Conservation (phyloP, 2,329 filamentous ascomycete genomes). For the Neopestalotiopsis rosae region DNA sequence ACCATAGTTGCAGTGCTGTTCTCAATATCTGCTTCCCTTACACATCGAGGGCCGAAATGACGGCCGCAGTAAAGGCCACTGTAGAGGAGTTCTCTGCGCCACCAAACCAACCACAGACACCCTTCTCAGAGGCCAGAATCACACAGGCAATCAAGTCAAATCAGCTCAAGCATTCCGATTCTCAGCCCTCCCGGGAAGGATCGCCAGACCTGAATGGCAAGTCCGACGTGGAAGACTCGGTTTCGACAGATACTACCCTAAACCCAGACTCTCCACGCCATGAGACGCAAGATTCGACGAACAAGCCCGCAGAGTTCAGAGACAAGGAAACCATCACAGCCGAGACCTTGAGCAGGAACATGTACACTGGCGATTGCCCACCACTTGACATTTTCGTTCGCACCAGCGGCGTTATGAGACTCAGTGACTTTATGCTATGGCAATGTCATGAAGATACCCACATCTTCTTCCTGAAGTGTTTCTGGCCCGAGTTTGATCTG, state of each 20-base stretch:
- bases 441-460: conserved; percentile 93
- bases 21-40: conserved; percentile 99
- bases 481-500: conserved; percentile 96
- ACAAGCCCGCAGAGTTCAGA: conserved; percentile 48
- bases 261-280: conserved; percentile 56
- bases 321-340: conserved; percentile 89
- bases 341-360: conserved; percentile 81
- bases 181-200: conserved; percentile 52
- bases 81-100: conserved; percentile 86
- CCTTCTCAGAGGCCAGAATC: conserved; percentile 89
- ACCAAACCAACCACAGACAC: conserved; percentile 66
- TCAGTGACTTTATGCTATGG: conserved; percentile 99
- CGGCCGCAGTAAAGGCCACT: conserved; percentile 83
- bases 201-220: conserved; percentile 54
- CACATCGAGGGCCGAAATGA: conserved; percentile 94
- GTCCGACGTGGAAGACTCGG: conserved; percentile 55
- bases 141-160: conserved; percentile 81
- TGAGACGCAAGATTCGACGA: conserved; percentile 29
- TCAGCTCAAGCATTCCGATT: conserved; percentile 56
- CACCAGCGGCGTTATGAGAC: conserved; percentile 88
- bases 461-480: conserved; percentile 87
- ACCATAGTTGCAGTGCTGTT: conserved; percentile 46
- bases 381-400: conserved; percentile 90
- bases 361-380: conserved; percentile 85
- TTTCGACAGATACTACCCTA: conserved; percentile 66